A percentile compares a stretch with the other conserved stretches of the same genome.
These are phyloP conservation scores for Penicillium longicatenatum DNA, from an alignment of 495 filamentous ascomycete species.

Conservation along the genomic window DNA sequence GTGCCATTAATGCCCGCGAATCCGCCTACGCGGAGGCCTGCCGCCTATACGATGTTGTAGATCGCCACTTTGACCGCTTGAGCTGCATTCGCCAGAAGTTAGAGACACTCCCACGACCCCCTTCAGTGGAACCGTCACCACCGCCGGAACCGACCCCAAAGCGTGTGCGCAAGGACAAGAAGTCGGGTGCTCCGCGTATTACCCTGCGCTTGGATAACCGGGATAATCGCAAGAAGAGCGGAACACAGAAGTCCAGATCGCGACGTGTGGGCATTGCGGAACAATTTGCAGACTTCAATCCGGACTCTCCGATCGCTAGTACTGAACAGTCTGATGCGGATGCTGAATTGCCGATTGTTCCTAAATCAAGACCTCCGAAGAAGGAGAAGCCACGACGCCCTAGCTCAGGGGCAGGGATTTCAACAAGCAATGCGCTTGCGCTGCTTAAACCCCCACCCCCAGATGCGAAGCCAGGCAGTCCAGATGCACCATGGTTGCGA, in stretches of 20 bases:
- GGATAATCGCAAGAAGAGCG: slow-evolving; percentile 42
- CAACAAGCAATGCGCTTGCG: slow-evolving; percentile 80
- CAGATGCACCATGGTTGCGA: slow-evolving; percentile 84
- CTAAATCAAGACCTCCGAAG: slow-evolving; percentile 24
- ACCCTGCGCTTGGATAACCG: slow-evolving; percentile 61
- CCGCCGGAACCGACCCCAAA: slow-evolving; percentile 51
- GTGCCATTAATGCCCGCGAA: slow-evolving; percentile 73
- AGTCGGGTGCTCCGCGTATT: slow-evolving; percentile 55
- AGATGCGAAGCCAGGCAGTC: slow-evolving; percentile 71
- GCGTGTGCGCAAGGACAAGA: slow-evolving; percentile 50
- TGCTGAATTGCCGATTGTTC: slow-evolving; percentile 17
- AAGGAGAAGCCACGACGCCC: slow-evolving; percentile 54
- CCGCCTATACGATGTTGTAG: slow-evolving; percentile 75
- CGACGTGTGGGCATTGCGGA: slow-evolving; percentile 41
- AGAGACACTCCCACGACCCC: slow-evolving; percentile 69
- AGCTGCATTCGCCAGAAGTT: slow-evolving; percentile 81
- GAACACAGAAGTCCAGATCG: slow-evolving; percentile 36
- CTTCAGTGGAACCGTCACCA: slow-evolving; percentile 68
- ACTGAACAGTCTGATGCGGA: slow-evolving; percentile 51
- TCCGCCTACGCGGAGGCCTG: slow-evolving; percentile 80
- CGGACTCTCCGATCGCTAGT: slow-evolving; percentile 48
- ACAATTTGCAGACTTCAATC: slow-evolving; percentile 39
- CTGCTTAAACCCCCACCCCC: slow-evolving; percentile 75
- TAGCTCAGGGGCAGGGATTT: slow-evolving; percentile 56
- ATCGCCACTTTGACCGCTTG: slow-evolving; percentile 76